These are phyloP conservation scores for Suillus lakei DNA, from an alignment of 768 basidiomycete genomes.

Conservation along the genomic window DNA sequence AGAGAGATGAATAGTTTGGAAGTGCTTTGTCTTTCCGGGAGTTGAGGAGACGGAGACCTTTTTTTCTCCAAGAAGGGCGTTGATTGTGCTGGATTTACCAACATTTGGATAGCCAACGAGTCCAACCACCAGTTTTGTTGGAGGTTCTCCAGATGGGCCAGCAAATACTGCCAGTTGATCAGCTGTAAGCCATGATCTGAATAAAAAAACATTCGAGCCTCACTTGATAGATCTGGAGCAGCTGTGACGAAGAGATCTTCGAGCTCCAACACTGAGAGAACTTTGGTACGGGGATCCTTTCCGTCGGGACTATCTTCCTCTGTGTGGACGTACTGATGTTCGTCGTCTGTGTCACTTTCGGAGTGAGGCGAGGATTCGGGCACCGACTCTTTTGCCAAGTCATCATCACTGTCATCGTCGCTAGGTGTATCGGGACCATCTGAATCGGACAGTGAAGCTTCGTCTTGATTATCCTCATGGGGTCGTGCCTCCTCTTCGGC, in stretches of 20 bases:
- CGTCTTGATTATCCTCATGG: conserved; percentile 2
- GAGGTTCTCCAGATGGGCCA: conserved; percentile 57
- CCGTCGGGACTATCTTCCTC: conserved; percentile 58
- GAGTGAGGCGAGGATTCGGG: conserved; percentile 29
- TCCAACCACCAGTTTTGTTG: conserved; percentile 76
- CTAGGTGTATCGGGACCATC: conserved; percentile 31
- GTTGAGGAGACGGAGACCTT: conserved; percentile 98
- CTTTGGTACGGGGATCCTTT: conserved; percentile 69
- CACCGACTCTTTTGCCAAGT: conserved; percentile 27
- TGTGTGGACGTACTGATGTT: conserved; percentile 53
- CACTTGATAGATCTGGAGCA: conserved; percentile 76
- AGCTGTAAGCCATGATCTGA: conserved; percentile 5
- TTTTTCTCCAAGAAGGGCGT: conserved; percentile 93
- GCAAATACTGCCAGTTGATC: conserved; percentile 55
- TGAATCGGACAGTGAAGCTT: conserved; percentile 29
- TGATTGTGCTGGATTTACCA: conserved; percentile 98
- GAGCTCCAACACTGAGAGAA: conserved; percentile 85
- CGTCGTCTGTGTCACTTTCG: conserved; percentile 38
- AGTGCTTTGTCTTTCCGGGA: conserved; percentile 98
- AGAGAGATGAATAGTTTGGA: conserved; percentile 97
- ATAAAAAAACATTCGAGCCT: conserved; percentile 19
- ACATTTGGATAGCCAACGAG: conserved; percentile 99
- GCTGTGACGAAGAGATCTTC: conserved; percentile 77
- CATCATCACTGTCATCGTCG: conserved; percentile 33
- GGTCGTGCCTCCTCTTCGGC: conserved; percentile 23